Percentiles rank a stretch among this genome's conserved stretches.
phyloP scores from a whole-genome alignment of 805 yeast genomes.

The Candida ficus region DNA sequence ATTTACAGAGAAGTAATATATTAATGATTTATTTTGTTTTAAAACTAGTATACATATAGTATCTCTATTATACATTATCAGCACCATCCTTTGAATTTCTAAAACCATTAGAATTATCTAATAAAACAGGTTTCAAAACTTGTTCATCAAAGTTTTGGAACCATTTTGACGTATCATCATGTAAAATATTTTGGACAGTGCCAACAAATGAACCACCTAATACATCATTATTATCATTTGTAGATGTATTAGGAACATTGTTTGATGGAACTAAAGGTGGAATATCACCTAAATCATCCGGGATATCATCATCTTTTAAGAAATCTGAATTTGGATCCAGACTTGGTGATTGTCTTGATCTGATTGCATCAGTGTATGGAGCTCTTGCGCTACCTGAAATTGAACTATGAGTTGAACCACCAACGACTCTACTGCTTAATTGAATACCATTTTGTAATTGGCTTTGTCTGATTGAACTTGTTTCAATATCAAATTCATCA shows the following conservation, averaged over 20 bases:
- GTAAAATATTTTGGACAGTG: conserved; percentile 27
- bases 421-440: conserved; percentile 3
- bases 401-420: neutral
- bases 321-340: conserved; percentile 19
- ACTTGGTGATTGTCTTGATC: conserved; percentile 19
- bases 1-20: no score
- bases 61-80: neutral
- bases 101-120: conserved; percentile 43
- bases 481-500: conserved; percentile 94
- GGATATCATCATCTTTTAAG: conserved; percentile 20
- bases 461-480: conserved; percentile 33
- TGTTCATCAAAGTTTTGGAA: conserved; percentile 91
- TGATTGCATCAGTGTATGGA: conserved; percentile 26
- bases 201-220: conserved; percentile 17
- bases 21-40: no score
- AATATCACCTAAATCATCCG: conserved; percentile 20
- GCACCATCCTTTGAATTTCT: conserved; percentile 16
- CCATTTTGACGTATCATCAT: conserved; percentile 83
- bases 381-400: neutral
- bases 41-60: no score
- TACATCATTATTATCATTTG: neutral
- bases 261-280: conserved; percentile 23
- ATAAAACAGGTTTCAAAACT: conserved; percentile 84
- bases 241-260: conserved; percentile 10
- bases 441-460: conserved; percentile 4